phyloP scores from a whole-genome alignment of 2,329 filamentous ascomycete species.

The Colletotrichum sp. region DNA sequence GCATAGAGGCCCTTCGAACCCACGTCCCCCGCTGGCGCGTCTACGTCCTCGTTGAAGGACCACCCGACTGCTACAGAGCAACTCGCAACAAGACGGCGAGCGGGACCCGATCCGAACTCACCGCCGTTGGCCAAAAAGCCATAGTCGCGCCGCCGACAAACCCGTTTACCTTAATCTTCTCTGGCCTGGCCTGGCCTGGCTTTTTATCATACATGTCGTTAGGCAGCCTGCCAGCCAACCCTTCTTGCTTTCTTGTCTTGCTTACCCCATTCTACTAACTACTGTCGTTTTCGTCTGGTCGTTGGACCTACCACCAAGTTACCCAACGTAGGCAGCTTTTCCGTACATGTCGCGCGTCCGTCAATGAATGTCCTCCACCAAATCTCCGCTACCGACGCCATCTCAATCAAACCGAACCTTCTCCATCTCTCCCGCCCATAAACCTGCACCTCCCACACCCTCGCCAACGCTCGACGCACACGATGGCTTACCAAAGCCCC shows the following conservation, averaged over 20 bases:
- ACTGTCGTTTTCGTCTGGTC: conserved; percentile 1
- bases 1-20: neutral
- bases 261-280: neutral
- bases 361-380: neutral
- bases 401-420: neutral
- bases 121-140: conserved; percentile 7
- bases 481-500: conserved; percentile 16
- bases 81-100: neutral
- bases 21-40: neutral
- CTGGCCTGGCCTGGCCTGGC: neutral
- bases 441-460: neutral
- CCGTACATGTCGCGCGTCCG: neutral
- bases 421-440: neutral
- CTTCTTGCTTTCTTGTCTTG: neutral
- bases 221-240: neutral
- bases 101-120: conserved; percentile 14
- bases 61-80: neutral
- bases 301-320: neutral
- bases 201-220: neutral
- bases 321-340: neutral
- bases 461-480: neutral
- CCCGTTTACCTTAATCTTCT: neutral
- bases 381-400: neutral
- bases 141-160: neutral
- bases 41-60: neutral